phyloP scores from a whole-genome alignment of 108 stramenopile species.

The Conticribra guillardii region DNA sequence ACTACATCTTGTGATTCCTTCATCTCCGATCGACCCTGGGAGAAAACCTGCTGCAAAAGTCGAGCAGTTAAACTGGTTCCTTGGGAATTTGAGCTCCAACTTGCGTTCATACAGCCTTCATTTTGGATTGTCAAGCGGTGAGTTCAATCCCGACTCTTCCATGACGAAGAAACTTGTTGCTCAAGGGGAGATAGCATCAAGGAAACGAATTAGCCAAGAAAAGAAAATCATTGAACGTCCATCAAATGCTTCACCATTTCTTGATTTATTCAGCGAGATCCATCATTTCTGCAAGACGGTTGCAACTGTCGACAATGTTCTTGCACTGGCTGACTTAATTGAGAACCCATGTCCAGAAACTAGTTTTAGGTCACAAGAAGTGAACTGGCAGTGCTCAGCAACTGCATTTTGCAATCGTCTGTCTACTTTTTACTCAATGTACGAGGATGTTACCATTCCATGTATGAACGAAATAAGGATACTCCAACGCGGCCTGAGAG shows the following conservation, averaged over 20 bases:
- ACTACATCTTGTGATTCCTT: constrained; percentile 77
- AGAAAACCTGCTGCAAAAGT: constrained; percentile 83
- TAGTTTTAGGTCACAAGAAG: constrained; percentile 47
- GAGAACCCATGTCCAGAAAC: constrained; percentile 7
- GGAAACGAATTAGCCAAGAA: constrained; percentile 50
- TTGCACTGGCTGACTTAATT: constrained; percentile 45
- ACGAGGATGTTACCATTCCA: constrained; percentile 81
- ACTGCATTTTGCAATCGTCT: constrained; percentile 72
- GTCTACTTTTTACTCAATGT: constrained; percentile 56
- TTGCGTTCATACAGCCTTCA: constrained; percentile 62
- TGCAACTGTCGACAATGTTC: constrained; percentile 47
- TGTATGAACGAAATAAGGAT: constrained; percentile 66
- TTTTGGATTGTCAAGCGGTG: constrained; percentile 56
- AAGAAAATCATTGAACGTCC: constrained; percentile 85
- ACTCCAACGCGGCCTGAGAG: constrained; percentile 68
- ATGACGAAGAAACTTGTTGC: constrained; percentile 20
- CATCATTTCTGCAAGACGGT: constrained; percentile 68
- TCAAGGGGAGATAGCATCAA: constrained; percentile 7
- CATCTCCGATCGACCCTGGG: constrained; percentile 94
- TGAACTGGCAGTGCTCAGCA: constrained; percentile 82
- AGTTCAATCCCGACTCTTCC: constrained; percentile 50
- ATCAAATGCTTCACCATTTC: constrained; percentile 60
- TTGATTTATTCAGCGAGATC: constrained; percentile 78
- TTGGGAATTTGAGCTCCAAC: constrained; percentile 53
- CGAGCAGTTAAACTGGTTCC: constrained; percentile 52